These are phyloP conservation scores for Cyanodermella asteris DNA, from an alignment of 2,329 filamentous ascomycete genomes.

Conservation along the genomic window DNA sequence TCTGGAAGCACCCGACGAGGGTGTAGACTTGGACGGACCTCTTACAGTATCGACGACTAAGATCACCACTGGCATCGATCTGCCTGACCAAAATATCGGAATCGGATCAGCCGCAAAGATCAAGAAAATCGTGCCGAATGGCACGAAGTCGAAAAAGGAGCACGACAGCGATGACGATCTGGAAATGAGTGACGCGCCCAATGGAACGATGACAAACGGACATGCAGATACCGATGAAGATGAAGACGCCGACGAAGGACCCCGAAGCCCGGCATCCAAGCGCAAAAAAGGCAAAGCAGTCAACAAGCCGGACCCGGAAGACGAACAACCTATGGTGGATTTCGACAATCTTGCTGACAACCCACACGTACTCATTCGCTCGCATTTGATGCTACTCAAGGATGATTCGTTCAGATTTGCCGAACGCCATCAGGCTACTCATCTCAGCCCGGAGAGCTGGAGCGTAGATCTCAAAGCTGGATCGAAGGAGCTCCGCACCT, in stretches of 20 bases:
- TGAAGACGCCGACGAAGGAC: slow-evolving; percentile 5
- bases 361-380: slow-evolving; percentile 44
- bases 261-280: slow-evolving; percentile 3
- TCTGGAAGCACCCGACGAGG: too few relatives aligned
- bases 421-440: slow-evolving; percentile 18
- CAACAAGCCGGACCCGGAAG: slow-evolving; percentile 1
- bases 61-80: too few relatives aligned
- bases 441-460: slow-evolving; percentile 36
- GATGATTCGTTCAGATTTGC: slow-evolving; percentile 35
- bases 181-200: slow-evolving; percentile 14
- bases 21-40: too few relatives aligned
- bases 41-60: too few relatives aligned
- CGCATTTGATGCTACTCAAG: slow-evolving; percentile 50
- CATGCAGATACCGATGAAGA: too few relatives aligned
- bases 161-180: too few relatives aligned
- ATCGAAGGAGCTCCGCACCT: slow-evolving; percentile 45
- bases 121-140: too few relatives aligned
- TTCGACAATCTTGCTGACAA: too few relatives aligned
- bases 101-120: too few relatives aligned
- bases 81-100: too few relatives aligned
- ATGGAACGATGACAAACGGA: too few relatives aligned
- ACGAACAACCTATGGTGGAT: slow-evolving; percentile 16
- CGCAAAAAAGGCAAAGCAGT: slow-evolving; percentile 1
- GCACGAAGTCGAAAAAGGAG: too few relatives aligned
- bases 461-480: slow-evolving; percentile 62